These are phyloP conservation scores for Clavispora vitiphila DNA, from an alignment of 805 yeast species.

Conservation along the genomic window DNA sequence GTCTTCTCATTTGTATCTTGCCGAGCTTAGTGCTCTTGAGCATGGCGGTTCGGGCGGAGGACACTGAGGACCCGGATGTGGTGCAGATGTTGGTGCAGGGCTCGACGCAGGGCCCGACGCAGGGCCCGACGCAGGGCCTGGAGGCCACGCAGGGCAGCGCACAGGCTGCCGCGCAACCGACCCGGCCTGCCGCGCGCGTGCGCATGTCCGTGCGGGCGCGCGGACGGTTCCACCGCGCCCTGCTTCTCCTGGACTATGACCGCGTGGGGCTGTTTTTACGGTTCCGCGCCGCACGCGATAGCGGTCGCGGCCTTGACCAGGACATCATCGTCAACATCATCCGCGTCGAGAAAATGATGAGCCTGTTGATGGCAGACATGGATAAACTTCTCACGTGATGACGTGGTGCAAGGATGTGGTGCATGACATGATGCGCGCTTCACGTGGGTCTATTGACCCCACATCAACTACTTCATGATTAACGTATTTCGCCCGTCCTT, in stretches of 20 bases:
- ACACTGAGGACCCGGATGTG: no score
- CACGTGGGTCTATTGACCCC: no score
- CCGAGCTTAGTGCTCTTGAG: constrained; percentile 12
- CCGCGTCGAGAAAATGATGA: constrained; percentile 12
- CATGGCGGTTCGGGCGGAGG: not conserved
- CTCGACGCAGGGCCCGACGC: no score
- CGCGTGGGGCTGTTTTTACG: constrained; percentile 11
- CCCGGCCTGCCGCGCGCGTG: no score
- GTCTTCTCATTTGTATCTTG: constrained; percentile 14
- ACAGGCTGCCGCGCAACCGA: no score
- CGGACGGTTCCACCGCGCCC: not conserved
- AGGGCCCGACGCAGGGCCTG: no score
- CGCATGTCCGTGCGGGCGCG: no score
- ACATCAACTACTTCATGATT: constrained; percentile 10
- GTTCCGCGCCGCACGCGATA: constrained; percentile 8
- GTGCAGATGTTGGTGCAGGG: no score
- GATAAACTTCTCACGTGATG: not conserved
- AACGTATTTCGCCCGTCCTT: constrained; percentile 6
- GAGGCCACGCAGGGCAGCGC: no score
- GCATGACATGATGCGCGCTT: no score
- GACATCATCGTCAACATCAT: constrained; percentile 16
- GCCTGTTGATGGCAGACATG: not conserved
- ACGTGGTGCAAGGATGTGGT: no score
- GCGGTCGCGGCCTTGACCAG: constrained; percentile 4
- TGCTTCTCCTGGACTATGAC: constrained; percentile 3